phyloP scores from a whole-genome alignment of 1,284 basidiomycete genomes.

The Wallemia hederae region DNA sequence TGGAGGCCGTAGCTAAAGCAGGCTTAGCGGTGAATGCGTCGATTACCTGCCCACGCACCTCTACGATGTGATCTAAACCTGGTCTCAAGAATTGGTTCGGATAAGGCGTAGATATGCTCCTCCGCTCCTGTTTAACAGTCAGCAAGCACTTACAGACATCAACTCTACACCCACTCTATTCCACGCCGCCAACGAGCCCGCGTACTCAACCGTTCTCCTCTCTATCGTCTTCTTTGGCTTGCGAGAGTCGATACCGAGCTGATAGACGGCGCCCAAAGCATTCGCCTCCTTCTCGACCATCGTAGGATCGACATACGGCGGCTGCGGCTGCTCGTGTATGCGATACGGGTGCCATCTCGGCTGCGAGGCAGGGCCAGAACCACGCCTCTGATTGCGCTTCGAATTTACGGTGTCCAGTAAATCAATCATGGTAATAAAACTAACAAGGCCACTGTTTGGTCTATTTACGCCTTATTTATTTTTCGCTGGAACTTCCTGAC shows the following conservation, averaged over 20 bases:
- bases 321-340: slow-evolving; percentile 25
- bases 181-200: neutral
- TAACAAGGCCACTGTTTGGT: no score
- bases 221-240: slow-evolving; percentile 1
- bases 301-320: slow-evolving; percentile 42
- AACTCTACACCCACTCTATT: neutral
- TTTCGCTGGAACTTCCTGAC: neutral
- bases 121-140: neutral
- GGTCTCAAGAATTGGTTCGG: slow-evolving; percentile 5
- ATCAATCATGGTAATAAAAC: neutral
- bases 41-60: slow-evolving; percentile 5
- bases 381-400: neutral
- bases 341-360: slow-evolving; percentile 20
- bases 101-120: slow-evolving; percentile 1
- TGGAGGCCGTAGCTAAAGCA: slow-evolving; percentile 51
- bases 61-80: slow-evolving; percentile 9
- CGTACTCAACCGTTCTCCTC: neutral
- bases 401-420: neutral
- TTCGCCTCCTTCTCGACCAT: slow-evolving; percentile 44
- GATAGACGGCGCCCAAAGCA: slow-evolving; percentile 20
- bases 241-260: neutral
- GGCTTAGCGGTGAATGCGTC: slow-evolving; percentile 1
- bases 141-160: neutral
- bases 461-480: neutral
- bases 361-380: slow-evolving; percentile 2